These are phyloP conservation scores for Populus hybrid DNA, from an alignment of 441 rosid genomes.

Conservation along the genomic window DNA sequence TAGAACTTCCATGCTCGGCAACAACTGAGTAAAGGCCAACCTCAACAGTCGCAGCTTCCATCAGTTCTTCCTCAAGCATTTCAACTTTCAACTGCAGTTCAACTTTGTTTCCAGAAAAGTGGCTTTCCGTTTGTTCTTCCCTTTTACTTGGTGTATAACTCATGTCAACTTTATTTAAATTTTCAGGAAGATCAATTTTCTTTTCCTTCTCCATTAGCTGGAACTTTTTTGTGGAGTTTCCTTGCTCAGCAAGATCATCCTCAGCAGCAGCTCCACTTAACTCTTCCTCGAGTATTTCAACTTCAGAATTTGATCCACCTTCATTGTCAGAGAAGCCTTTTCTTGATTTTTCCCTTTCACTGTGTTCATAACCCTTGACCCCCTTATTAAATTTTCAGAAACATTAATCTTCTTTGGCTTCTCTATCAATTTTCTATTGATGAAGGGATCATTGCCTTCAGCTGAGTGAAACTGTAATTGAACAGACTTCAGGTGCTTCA, in stretches of 20 bases:
- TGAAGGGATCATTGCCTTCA: constrained; percentile 28
- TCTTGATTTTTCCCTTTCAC: constrained; percentile 27
- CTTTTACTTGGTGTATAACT: constrained; percentile 21
- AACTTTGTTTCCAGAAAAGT: constrained; percentile 31
- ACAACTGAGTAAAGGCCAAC: constrained; percentile 77
- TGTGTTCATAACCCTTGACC: constrained; percentile 10
- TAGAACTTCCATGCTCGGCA: constrained; percentile 90
- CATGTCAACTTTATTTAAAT: constrained; percentile 9
- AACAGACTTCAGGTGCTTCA: constrained; percentile 61
- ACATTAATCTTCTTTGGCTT: constrained; percentile 25
- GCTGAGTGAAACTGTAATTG: constrained; percentile 45
- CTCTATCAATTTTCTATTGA: constrained; percentile 20
- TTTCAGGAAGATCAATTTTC: constrained; percentile 24
- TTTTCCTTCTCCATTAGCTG: constrained; percentile 29
- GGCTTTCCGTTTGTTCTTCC: constrained; percentile 23
- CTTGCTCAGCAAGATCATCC: constrained; percentile 59
- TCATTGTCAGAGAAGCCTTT: constrained; percentile 26
- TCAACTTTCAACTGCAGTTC: constrained; percentile 45
- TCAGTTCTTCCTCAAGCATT: constrained; percentile 73
- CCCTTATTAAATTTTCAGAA: constrained; percentile 22
- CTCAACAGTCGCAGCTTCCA: constrained; percentile 86
- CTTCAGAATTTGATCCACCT: constrained; percentile 38
- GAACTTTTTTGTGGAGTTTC: constrained; percentile 54
- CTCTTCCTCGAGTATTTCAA: constrained; percentile 58
- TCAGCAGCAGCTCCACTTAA: constrained; percentile 62